Percentiles rank a stretch among this genome's conserved stretches.
These are phyloP conservation scores for Hygrocybe coccinea DNA, from an alignment of 768 basidiomycete species.

Conservation along the genomic window DNA sequence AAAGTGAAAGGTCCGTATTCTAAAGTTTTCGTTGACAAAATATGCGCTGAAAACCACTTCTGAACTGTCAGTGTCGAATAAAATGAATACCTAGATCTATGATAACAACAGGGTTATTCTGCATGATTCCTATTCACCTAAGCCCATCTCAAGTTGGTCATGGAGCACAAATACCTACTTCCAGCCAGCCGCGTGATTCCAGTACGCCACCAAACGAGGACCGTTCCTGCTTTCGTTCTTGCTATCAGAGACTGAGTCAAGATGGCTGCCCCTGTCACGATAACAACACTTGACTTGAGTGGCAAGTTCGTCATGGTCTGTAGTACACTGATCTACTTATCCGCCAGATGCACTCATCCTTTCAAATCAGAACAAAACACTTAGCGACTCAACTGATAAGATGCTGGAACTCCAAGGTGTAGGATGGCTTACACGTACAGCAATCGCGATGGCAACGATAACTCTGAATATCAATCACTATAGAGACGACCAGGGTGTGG, in stretches of 20 bases:
- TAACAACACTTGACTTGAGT: conserved; percentile 55
- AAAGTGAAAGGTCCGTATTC: neutral
- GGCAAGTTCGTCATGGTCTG: conserved; percentile 65
- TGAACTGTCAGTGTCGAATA: too few relatives aligned
- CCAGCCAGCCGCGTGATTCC: too few relatives aligned
- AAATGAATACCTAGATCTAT: neutral
- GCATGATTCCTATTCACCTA: too few relatives aligned
- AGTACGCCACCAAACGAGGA: too few relatives aligned
- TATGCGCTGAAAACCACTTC: too few relatives aligned
- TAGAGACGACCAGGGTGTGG: conserved; percentile 52
- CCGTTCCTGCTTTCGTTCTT: neutral
- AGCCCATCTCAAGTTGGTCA: too few relatives aligned
- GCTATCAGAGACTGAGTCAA: conserved; percentile 5
- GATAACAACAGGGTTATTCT: neutral
- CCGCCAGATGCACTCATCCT: neutral
- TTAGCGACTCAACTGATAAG: conserved; percentile 57
- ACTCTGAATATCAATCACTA: conserved; percentile 62
- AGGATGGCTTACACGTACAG: conserved; percentile 63
- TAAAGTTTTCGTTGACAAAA: neutral
- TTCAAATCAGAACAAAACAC: conserved; percentile 53
- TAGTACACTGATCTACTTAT: neutral
- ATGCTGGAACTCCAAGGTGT: conserved; percentile 71
- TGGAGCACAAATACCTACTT: too few relatives aligned
- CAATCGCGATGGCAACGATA: conserved; percentile 52
- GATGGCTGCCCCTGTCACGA: conserved; percentile 63